Percentiles rank a stretch among this genome's conserved stretches.
phyloP scores from a whole-genome alignment of 345 rosid species.

The Populus simonii region DNA sequence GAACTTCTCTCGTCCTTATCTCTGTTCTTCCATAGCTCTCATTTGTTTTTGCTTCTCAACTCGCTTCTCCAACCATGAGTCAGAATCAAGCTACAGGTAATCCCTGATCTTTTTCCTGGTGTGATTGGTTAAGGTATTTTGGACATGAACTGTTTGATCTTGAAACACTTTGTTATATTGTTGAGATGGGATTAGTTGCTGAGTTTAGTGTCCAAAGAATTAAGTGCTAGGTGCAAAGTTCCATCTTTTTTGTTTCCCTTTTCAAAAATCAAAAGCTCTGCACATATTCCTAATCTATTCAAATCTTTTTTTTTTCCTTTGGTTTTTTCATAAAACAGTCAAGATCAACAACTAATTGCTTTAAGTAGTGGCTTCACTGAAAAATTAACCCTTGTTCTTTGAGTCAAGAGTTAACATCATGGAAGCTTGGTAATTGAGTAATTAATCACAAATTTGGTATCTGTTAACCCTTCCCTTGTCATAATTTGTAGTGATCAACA shows the following conservation, averaged over 20 bases:
- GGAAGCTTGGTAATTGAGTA: too few species aligned
- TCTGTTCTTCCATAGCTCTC: not conserved
- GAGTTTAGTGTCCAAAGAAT: not conserved
- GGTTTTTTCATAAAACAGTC: too few species aligned
- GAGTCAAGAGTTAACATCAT: not conserved
- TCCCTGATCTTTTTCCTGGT: not conserved
- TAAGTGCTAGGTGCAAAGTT: not conserved
- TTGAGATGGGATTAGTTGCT: not conserved
- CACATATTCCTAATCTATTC: too few species aligned
- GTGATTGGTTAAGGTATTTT: not conserved
- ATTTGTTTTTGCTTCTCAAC: too few species aligned
- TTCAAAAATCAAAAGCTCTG: not conserved
- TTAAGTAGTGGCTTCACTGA: too few species aligned
- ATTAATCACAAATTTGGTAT: not conserved
- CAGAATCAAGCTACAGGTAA: slow-evolving; percentile 13
- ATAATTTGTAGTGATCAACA: not conserved
- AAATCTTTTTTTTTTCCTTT: too few species aligned
- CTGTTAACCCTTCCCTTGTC: not conserved
- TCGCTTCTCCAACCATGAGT: slow-evolving; percentile 1
- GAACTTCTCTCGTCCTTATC: not conserved
- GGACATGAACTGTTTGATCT: not conserved
- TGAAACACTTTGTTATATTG: not conserved
- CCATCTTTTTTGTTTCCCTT: not conserved
- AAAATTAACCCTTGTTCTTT: too few species aligned
- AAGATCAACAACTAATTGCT: too few species aligned